These are phyloP conservation scores for Globisporangium abappressorium DNA, from an alignment of 352 stramenopile species.

Conservation along the genomic window DNA sequence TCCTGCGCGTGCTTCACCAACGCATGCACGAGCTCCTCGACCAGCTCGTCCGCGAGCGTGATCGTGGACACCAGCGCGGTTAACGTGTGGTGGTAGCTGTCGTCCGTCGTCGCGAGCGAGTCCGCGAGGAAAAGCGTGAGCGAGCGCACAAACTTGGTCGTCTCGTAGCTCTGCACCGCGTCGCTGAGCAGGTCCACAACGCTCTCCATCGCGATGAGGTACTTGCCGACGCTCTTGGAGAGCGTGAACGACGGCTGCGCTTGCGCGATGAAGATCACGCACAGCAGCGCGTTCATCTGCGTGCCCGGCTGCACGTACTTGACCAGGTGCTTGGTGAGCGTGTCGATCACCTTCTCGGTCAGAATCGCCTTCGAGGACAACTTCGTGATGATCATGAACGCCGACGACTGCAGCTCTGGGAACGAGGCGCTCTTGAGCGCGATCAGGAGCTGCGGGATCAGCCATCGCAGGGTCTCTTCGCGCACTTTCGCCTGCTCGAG, in stretches of 20 bases:
- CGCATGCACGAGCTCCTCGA: conserved; percentile 43
- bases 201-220: conserved; percentile 67
- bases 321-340: conserved; percentile 68
- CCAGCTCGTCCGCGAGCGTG: conserved; percentile 40
- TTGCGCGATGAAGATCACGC: conserved; percentile 71
- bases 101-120: conserved; percentile 32
- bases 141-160: conserved; percentile 61
- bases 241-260: conserved; percentile 68
- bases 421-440: conserved; percentile 65
- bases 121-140: conserved; percentile 51
- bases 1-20: conserved; percentile 46
- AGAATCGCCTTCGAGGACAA: conserved; percentile 76
- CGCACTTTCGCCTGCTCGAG: conserved; percentile 63
- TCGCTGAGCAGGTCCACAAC: conserved; percentile 61
- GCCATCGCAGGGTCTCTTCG: conserved; percentile 72
- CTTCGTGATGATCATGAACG: conserved; percentile 87
- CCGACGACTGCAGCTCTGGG: conserved; percentile 75
- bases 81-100: conserved; percentile 40
- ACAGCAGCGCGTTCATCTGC: conserved; percentile 75
- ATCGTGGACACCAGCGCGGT: conserved; percentile 40
- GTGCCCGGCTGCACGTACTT: conserved; percentile 68
- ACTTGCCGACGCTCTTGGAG: conserved; percentile 50
- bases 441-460: conserved; percentile 70
- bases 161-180: conserved; percentile 67
- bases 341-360: conserved; percentile 67